Conservation (phyloP, 495 filamentous ascomycete genomes). For the Penicillium tannophilum region DNA sequence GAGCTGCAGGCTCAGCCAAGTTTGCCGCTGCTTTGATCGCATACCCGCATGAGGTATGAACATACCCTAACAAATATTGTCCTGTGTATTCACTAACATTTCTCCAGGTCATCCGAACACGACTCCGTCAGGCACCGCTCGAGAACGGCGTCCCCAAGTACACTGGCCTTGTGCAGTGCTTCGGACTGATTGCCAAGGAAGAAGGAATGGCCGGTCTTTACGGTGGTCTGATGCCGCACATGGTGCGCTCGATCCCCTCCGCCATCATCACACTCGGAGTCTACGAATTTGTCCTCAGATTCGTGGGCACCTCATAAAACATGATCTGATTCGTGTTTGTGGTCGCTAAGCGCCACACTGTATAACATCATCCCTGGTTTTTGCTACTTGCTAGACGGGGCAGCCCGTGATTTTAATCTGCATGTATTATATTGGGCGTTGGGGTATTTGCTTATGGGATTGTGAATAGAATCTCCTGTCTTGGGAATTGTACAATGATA, state of each 20-base stretch:
- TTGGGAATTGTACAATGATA: slow-evolving; percentile 11
- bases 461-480: slow-evolving; percentile 29
- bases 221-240: slow-evolving; percentile 83
- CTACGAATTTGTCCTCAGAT: slow-evolving; percentile 77
- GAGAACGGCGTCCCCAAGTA: slow-evolving; percentile 76
- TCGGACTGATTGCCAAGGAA: slow-evolving; percentile 77
- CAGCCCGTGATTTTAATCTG: slow-evolving; percentile 20
- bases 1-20: slow-evolving; percentile 80
- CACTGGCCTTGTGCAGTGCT: slow-evolving; percentile 79
- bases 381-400: slow-evolving; percentile 12
- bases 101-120: slow-evolving; percentile 70
- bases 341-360: slow-evolving; percentile 9
- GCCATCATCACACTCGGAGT: slow-evolving; percentile 92
- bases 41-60: slow-evolving; percentile 81
- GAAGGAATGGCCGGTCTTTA: slow-evolving; percentile 82
- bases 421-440: slow-evolving; percentile 25
- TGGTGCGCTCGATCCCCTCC: slow-evolving; percentile 83
- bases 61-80: background rate
- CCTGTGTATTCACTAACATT: background rate
- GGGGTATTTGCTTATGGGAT: slow-evolving; percentile 14
- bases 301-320: slow-evolving; percentile 33
- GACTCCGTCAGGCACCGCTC: slow-evolving; percentile 78
- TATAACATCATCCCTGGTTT: slow-evolving; percentile 20
- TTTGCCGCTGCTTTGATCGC: slow-evolving; percentile 76
- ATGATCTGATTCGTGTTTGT: background rate